Base-by-base conservation (phyloP, 2,329 filamentous ascomycete species). In the Aspergillus felis region DNA sequence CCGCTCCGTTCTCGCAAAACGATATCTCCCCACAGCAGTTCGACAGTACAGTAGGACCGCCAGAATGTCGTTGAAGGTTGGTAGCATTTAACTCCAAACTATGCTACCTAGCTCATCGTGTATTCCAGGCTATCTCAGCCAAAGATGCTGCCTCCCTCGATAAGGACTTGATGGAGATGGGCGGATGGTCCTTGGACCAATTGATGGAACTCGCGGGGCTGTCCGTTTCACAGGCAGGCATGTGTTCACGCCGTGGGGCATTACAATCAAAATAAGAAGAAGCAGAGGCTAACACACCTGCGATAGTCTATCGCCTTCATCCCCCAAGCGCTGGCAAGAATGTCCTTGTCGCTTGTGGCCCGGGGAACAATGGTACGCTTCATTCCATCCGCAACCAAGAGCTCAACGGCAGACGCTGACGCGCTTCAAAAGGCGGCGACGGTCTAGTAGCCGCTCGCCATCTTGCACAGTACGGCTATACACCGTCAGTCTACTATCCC, bases 161-260 rank as follows among this genome's bases (percentile, higher is more conserved):
- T 72, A 87, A 90, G 74, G 93, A 99, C 72, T 87, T 99, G 61
- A 97, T 99, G 92, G 84, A 85, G 10, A 85, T 87, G 0, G 85
- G 85, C 42, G 92, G 90, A 8, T 99, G 96, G 77, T 96, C 91
- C 10, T 84, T 99, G 55, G 94, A 97, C 71, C 94, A 99, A 76
- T 81, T 99, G 51, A 97, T 99, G 94, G 94, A 97, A 72, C 79
- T 99, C 7, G 94, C 94, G 47, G 94, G 94, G 0, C 82, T 99
- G 0, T 92, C 92, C 1, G 92, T 97, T 27, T 93, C 93, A 12
- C 92, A 97, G 80, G 92, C 89, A 52, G 87, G 91, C 92, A 71
- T 57, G 79, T 53, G 29, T 38, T 20, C 20, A 9, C 9, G n/a
- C n/a, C n/a, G 4, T 44, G 7, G 41, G 9, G 20, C 49, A 44